Conservation (phyloP, 306 rosid species). For the Cucumis sativus region DNA sequence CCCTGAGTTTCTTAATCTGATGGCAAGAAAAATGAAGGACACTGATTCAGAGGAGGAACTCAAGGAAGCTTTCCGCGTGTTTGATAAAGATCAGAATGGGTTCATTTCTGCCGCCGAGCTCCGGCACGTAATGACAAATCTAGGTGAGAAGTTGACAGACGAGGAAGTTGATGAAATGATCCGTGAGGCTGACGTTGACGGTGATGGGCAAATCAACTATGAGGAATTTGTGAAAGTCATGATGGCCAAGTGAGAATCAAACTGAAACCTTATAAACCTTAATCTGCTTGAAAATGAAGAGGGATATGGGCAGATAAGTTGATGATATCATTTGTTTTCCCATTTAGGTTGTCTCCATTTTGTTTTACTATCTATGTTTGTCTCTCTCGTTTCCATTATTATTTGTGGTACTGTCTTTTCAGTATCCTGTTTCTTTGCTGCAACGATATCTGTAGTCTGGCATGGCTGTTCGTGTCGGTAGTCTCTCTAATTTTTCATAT, state of each 20-base stretch:
- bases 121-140: conserved; percentile 10
- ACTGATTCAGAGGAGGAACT: conserved; percentile 15
- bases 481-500: neutral
- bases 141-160: conserved; percentile 12
- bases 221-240: conserved; percentile 15
- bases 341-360: conserved; percentile 3
- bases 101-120: conserved; percentile 15
- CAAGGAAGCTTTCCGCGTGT: conserved; percentile 14
- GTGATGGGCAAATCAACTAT: conserved; percentile 14
- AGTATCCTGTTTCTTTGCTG: conserved; percentile 7
- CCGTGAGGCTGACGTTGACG: conserved; percentile 12
- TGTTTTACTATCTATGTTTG: neutral
- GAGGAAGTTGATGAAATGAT: conserved; percentile 13
- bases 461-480: neutral
- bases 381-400: conserved; percentile 8
- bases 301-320: conserved; percentile 10
- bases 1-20: conserved; percentile 11
- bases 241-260: conserved; percentile 14
- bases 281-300: conserved; percentile 6
- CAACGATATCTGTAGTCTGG: conserved; percentile 3
- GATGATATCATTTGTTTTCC: conserved; percentile 2
- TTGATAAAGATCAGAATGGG: conserved; percentile 13
- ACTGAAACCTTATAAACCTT: conserved; percentile 2
- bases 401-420: conserved; percentile 3
- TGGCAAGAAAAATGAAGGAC: conserved; percentile 13